Percentiles rank a stretch among this genome's conserved stretches.
Conservation (phyloP, 2,329 filamentous ascomycete species). For the Westerdykella aurantiaca region DNA sequence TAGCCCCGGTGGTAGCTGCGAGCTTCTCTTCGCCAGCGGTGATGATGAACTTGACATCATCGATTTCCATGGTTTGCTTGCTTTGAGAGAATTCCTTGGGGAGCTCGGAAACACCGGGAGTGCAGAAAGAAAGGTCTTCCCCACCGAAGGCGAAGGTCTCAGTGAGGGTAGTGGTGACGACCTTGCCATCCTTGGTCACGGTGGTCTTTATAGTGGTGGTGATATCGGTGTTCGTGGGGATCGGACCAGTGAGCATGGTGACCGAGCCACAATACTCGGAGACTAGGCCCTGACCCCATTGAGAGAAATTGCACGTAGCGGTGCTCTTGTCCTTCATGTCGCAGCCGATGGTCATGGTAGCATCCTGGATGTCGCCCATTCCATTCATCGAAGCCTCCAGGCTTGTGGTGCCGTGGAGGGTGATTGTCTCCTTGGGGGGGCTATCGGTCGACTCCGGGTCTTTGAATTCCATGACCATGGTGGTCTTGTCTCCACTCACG, state of each 20-base stretch:
- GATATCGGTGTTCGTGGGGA: conserved; percentile 3
- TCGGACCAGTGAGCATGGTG: conserved; percentile 4
- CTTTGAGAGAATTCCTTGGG: conserved; percentile 4
- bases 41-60: conserved; percentile 18
- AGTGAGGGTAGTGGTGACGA: conserved; percentile 3
- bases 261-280: background rate
- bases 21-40: conserved; percentile 66
- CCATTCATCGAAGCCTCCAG: background rate
- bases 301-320: background rate
- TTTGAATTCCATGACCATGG: conserved; percentile 6
- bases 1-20: conserved; percentile 56
- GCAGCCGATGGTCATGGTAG: background rate
- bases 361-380: background rate
- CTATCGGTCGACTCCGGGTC: background rate
- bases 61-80: conserved; percentile 1
- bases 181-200: background rate
- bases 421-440: background rate
- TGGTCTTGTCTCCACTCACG: conserved; percentile 15
- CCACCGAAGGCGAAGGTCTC: conserved; percentile 3
- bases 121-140: conserved; percentile 6
- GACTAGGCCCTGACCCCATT: background rate
- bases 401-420: background rate
- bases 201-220: conserved; percentile 1
- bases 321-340: background rate
- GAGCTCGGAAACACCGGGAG: conserved; percentile 2